These are phyloP conservation scores for Penicillium sp. DNA, from an alignment of 2,329 filamentous ascomycete species.

Conservation along the genomic window DNA sequence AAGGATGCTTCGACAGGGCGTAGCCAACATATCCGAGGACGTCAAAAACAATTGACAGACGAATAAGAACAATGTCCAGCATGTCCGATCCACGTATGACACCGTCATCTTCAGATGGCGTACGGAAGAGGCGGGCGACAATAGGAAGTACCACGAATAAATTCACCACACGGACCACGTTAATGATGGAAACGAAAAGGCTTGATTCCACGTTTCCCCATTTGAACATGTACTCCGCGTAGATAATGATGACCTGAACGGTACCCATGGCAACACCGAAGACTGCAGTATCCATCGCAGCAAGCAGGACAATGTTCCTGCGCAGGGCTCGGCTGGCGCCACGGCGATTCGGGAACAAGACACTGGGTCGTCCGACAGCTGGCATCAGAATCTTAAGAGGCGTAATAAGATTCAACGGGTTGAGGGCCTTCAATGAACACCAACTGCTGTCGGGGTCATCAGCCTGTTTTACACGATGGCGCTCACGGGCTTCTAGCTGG, in stretches of 20 bases:
- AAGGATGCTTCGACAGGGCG: constrained; percentile 63
- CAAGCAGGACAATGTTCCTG: constrained; percentile 79
- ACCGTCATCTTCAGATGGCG: constrained; percentile 39
- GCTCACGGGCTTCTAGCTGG: constrained; percentile 71
- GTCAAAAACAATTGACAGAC: constrained; percentile 75
- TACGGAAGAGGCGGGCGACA: constrained; percentile 74
- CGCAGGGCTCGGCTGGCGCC: constrained; percentile 65
- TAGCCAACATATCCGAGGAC: constrained; percentile 76
- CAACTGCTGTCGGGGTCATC: constrained; percentile 39
- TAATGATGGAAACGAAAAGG: constrained; percentile 78
- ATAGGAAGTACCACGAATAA: constrained; percentile 76
- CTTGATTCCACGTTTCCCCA: constrained; percentile 84
- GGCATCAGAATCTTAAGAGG: constrained; percentile 81
- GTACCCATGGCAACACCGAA: constrained; percentile 81
- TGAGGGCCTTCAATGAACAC: constrained; percentile 38
- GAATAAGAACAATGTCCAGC: constrained; percentile 77
- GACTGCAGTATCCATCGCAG: constrained; percentile 77
- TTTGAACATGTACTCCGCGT: constrained; percentile 75
- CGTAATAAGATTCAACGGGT: constrained; percentile 68
- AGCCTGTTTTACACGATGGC: constrained; percentile 54
- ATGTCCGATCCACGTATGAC: constrained; percentile 71
- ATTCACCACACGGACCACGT: constrained; percentile 72
- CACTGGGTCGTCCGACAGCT: constrained; percentile 43
- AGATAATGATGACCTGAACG: constrained; percentile 80
- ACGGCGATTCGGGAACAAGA: constrained; percentile 52